Percentiles rank a stretch among this genome's conserved stretches.
phyloP scores from a whole-genome alignment of 345 rosid species.

The Acer saccharum region DNA sequence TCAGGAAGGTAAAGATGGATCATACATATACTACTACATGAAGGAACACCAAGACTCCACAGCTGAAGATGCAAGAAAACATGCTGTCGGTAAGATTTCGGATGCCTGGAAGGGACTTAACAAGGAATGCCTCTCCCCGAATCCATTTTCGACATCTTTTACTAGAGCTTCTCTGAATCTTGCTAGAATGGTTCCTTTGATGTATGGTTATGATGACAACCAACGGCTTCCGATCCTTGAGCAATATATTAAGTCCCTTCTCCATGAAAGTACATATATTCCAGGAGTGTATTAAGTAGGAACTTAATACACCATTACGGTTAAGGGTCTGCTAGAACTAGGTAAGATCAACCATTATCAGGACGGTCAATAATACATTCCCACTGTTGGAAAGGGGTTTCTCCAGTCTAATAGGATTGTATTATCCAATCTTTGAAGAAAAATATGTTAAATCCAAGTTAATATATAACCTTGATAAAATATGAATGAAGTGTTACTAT shows the following conservation, averaged over 20 bases:
- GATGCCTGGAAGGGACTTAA: constrained; percentile 61
- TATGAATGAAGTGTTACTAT: too few relatives aligned
- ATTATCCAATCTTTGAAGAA: too few relatives aligned
- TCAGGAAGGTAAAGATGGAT: constrained; percentile 60
- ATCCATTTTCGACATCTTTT: constrained; percentile 39
- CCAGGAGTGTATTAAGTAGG: constrained; percentile 13
- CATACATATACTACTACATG: constrained; percentile 55
- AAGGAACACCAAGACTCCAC: constrained; percentile 38
- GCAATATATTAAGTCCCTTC: constrained; percentile 29
- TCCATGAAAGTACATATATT: not conserved
- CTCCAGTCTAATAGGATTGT: too few relatives aligned
- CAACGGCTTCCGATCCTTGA: constrained; percentile 46
- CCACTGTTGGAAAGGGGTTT: too few relatives aligned
- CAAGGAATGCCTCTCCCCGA: constrained; percentile 40
- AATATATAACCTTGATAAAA: too few relatives aligned
- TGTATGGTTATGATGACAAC: constrained; percentile 52
- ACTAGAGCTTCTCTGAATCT: constrained; percentile 38
- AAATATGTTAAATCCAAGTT: too few relatives aligned
- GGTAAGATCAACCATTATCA: too few relatives aligned
- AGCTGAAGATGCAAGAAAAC: constrained; percentile 33
- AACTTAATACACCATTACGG: too few relatives aligned
- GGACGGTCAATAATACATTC: too few relatives aligned
- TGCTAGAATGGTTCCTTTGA: constrained; percentile 60
- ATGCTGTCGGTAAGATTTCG: constrained; percentile 38
- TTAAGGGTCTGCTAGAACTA: too few relatives aligned